Evolutionary conservation across 768 basidiomycete genomes (phyloP).

Genomic region (Agrocybe praecox): DNA sequence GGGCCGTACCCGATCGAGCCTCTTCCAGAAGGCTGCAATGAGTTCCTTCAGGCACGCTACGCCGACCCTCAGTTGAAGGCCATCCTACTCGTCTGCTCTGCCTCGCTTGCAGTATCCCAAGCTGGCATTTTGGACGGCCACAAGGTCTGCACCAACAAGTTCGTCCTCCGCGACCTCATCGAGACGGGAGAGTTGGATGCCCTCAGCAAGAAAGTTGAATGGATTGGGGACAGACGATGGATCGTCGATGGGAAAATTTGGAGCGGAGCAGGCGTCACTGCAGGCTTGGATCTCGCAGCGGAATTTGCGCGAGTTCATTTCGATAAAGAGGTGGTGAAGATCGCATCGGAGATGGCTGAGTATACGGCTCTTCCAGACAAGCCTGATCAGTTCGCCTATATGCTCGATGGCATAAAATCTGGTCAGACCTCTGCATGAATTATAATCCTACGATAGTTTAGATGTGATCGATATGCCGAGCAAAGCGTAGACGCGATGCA

Average conservation of each 20-base stretch:
- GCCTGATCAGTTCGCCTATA: slow-evolving; percentile 23
- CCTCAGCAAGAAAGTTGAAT: slow-evolving; percentile 22
- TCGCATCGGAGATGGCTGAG: slow-evolving; percentile 16
- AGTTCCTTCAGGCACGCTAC: slow-evolving; percentile 19
- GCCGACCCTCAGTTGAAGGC: slow-evolving; percentile 17
- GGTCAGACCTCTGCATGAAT: too few relatives aligned
- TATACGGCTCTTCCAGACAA: slow-evolving; percentile 21
- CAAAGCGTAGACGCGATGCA: too few relatives aligned
- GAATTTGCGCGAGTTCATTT: slow-evolving; percentile 25
- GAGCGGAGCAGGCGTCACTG: slow-evolving; percentile 27
- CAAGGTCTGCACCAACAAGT: slow-evolving; percentile 23
- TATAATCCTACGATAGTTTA: too few relatives aligned
- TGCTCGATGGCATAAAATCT: slow-evolving; percentile 23
- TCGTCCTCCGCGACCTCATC: slow-evolving; percentile 11
- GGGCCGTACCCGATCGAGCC: slow-evolving; percentile 16
- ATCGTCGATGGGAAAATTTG: slow-evolving; percentile 27
- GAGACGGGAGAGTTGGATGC: slow-evolving; percentile 4
- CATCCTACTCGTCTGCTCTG: slow-evolving; percentile 23
- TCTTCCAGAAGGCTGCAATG: slow-evolving; percentile 14
- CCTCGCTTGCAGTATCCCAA: slow-evolving; percentile 18
- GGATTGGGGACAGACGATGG: slow-evolving; percentile 27
- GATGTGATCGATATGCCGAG: too few relatives aligned
- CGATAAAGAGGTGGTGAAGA: slow-evolving; percentile 20
- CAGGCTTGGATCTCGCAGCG: slow-evolving; percentile 27
- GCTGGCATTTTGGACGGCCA: slow-evolving; percentile 24